Evolutionary conservation across 2,329 filamentous ascomycete species (phyloP), one percentile per base, ranked within the genome.

Genomic region (Paradendryphiella salina): DNA sequence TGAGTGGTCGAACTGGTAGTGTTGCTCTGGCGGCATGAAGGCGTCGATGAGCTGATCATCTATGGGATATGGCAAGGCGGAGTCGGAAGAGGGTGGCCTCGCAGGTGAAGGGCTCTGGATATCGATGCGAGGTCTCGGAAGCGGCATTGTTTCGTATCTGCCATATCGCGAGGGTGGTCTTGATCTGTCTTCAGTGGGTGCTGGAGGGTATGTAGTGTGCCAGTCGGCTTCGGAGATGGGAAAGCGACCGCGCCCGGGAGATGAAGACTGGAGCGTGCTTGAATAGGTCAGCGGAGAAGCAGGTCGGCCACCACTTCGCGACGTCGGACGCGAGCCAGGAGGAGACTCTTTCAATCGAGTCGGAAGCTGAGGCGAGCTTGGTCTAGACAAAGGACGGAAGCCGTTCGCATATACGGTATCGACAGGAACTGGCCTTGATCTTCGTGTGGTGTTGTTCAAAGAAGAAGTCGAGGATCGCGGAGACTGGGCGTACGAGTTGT

Each of bases 1-100:
- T 3, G 66, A 67, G 21, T 72, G 69, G 18, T 71, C 58, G 45
- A 69, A 75, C 33, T 76, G 76, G 37, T 74, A 74, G 10, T 73
- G 64, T 35, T 72, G 65, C 56, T 78, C 77, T 4, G 72, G 62
- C 13, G 77, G 76, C 75, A 79, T 78, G 50, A 61, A 69, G 50
- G 56, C 65, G 10, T 67, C 64, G n/a, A 52, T 50, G 9, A 56
- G 59, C 28, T 66, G 66, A 52, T 77, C 72, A 38, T 79, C 76
- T 15, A 75, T 71, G 2, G 77, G 77, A 56, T 79, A 79, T n/a
- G 77, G 76, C 17, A 78, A 60, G 14, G 66, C 53, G 17, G 59
- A 61, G 13, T 40, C 55, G 6, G 54, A 40, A 8, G 54, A 61
- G 8, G 61, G 60, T 18, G 59, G 61, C 51, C 70, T 65, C 34